Percentiles rank a stretch among this genome's conserved stretches.
Evolutionary conservation across 306 rosid genomes (phyloP).

Genomic region (Cyclanthera cordifolia): DNA sequence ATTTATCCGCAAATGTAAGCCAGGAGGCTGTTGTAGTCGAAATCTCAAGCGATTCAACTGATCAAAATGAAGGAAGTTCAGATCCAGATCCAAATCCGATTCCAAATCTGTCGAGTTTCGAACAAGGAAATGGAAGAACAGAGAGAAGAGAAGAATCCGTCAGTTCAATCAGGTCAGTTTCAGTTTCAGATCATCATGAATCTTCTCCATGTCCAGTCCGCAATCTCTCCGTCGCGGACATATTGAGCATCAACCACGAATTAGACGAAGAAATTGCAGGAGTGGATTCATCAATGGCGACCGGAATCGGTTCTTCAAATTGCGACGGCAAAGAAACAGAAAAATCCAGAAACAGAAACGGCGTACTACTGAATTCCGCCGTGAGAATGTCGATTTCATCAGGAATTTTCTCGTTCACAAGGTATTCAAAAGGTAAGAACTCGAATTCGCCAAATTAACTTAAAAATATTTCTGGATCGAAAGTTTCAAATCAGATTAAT

Average conservation of each 20-base stretch:
- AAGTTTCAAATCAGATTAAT: not conserved
- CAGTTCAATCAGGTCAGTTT: slow-evolving; percentile 11
- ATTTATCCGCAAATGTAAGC: slow-evolving; percentile 2
- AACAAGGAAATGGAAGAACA: not conserved
- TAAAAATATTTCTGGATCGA: not conserved
- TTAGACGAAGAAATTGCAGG: not conserved
- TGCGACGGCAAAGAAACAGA: slow-evolving; percentile 1
- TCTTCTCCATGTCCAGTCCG: slow-evolving; percentile 5
- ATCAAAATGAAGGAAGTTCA: not conserved
- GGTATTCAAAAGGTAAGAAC: slow-evolving; percentile 23
- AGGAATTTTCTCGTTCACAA: slow-evolving; percentile 30
- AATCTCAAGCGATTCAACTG: slow-evolving; percentile 3
- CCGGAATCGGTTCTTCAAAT: not conserved
- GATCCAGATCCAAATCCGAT: not conserved
- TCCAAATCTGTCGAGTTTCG: not conserved
- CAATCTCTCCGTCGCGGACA: slow-evolving; percentile 26
- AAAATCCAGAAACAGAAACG: slow-evolving; percentile 14
- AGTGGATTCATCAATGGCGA: slow-evolving; percentile 21
- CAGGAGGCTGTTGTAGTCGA: slow-evolving; percentile 18
- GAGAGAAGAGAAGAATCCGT: slow-evolving; percentile 15
- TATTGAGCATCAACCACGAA: slow-evolving; percentile 17
- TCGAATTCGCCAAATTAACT: slow-evolving; percentile 21
- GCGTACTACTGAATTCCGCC: slow-evolving; percentile 15
- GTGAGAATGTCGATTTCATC: slow-evolving; percentile 33
- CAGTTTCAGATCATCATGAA: not conserved